Percentiles rank a stretch among this genome's conserved stretches.
These are phyloP conservation scores for Cokeromyces recurvatus DNA, from an alignment of 371 early-diverging fungal genomes.

Conservation along the genomic window DNA sequence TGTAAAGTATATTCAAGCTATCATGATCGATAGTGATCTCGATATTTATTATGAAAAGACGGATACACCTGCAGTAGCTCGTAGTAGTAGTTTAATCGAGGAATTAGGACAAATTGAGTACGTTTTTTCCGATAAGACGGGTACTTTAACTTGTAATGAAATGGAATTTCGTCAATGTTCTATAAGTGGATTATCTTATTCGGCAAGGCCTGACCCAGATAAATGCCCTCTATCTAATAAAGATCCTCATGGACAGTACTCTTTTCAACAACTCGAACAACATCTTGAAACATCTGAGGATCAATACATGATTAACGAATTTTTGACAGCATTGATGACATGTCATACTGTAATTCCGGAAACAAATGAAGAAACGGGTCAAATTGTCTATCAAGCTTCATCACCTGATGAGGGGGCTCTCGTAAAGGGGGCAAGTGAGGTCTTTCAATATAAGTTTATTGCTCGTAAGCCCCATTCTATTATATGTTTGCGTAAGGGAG, in stretches of 20 bases:
- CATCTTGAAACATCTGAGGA: constrained; percentile 25
- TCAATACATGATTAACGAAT: constrained; percentile 59
- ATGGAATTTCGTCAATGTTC: constrained; percentile 92
- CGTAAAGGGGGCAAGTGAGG: constrained; percentile 71
- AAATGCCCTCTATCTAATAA: constrained; percentile 30
- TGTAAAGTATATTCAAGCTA: constrained; percentile 78
- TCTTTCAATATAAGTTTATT: constrained; percentile 61
- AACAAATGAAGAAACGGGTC: constrained; percentile 32
- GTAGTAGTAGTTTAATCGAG: constrained; percentile 88
- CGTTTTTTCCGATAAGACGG: constrained; percentile 90
- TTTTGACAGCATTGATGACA: constrained; percentile 78
- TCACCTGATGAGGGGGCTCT: constrained; percentile 91
- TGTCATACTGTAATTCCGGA: constrained; percentile 98
- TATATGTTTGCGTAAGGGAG: constrained; percentile 58
- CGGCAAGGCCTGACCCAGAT: constrained; percentile 64
- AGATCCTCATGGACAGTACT: constrained; percentile 45
- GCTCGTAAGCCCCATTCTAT: constrained; percentile 79
- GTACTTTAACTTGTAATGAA: constrained; percentile 93
- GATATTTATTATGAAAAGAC: constrained; percentile 83
- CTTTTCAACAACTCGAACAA: constrained; percentile 56
- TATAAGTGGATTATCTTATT: constrained; percentile 72
- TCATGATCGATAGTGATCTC: constrained; percentile 76
- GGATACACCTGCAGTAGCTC: constrained; percentile 79
- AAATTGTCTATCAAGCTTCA: constrained; percentile 79
- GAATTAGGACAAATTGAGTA: constrained; percentile 92